These are phyloP conservation scores for Ascochyta pisi DNA, from an alignment of 2,329 filamentous ascomycete genomes.

Conservation along the genomic window DNA sequence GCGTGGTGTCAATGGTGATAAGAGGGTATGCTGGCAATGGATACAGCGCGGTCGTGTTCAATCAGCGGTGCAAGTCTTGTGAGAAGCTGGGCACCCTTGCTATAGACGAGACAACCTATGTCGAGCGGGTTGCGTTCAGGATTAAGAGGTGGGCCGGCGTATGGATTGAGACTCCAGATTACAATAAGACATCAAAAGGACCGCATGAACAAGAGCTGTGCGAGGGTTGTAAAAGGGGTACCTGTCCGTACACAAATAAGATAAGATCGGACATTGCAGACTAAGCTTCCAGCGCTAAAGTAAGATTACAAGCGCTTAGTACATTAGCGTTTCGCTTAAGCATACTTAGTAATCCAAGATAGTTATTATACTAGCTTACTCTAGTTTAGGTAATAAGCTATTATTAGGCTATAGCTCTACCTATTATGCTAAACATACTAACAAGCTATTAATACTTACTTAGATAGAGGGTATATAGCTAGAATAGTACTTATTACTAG, in stretches of 20 bases:
- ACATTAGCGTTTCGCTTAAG: too few species aligned
- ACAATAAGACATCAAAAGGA: too few species aligned
- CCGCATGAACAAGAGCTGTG: constrained; percentile 9
- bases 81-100: constrained; percentile 9
- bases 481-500: too few species aligned
- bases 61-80: constrained; percentile 21
- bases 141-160: constrained; percentile 20
- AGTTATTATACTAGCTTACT: too few species aligned
- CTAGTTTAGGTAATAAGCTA: too few species aligned
- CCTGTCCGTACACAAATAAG: constrained; percentile 3
- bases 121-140: constrained; percentile 19
- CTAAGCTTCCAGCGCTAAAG: too few species aligned
- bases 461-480: too few species aligned
- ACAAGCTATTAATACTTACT: too few species aligned
- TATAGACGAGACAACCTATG: constrained; percentile 19
- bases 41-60: constrained; percentile 22
- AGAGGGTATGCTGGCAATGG: constrained; percentile 12
- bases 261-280: neutral
- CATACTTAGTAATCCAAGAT: too few species aligned
- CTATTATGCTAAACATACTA: too few species aligned
- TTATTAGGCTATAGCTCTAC: too few species aligned
- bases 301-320: too few species aligned
- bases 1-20: neutral
- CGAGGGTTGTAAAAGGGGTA: constrained; percentile 15
- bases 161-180: neutral